Evolutionary conservation across 2,329 filamentous ascomycete genomes (phyloP).

Genomic region (Aspergillus sp.): DNA sequence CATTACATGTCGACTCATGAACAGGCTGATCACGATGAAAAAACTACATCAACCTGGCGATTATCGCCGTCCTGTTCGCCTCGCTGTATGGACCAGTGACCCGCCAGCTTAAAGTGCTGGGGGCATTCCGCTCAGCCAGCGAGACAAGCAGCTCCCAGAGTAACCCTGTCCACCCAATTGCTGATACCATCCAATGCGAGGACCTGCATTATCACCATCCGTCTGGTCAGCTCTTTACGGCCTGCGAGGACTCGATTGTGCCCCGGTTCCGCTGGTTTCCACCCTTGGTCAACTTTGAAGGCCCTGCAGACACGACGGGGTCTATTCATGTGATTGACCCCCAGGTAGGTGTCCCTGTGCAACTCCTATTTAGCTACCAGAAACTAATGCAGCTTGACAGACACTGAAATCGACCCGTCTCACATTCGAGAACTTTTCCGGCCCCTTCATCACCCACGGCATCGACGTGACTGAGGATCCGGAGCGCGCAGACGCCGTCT

Average conservation of each 20-base stretch:
- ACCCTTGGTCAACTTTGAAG: slow-evolving; percentile 45
- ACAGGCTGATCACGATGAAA: slow-evolving; percentile 23
- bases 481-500: slow-evolving; percentile 48
- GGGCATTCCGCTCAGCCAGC: slow-evolving; percentile 25
- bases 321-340: slow-evolving; percentile 56
- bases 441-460: slow-evolving; percentile 61
- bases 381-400: slow-evolving; percentile 30
- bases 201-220: slow-evolving; percentile 59
- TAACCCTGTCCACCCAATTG: slow-evolving; percentile 46
- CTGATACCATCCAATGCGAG: slow-evolving; percentile 60
- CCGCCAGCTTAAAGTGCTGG: slow-evolving; percentile 26
- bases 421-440: slow-evolving; percentile 53
- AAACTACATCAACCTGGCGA: slow-evolving; percentile 21
- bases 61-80: slow-evolving; percentile 24
- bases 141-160: slow-evolving; percentile 27
- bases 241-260: slow-evolving; percentile 53
- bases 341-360: slow-evolving; percentile 36
- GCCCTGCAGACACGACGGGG: slow-evolving; percentile 34
- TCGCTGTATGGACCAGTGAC: slow-evolving; percentile 21
- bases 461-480: slow-evolving; percentile 61
- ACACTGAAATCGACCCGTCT: slow-evolving; percentile 52
- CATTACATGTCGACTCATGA: neutral
- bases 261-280: slow-evolving; percentile 58
- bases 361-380: neutral
- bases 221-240: slow-evolving; percentile 56